A percentile compares a stretch with the other conserved stretches of the same genome.
These are phyloP conservation scores for Debaryomyces udenii DNA, from an alignment of 1,139 yeast species.

Conservation along the genomic window DNA sequence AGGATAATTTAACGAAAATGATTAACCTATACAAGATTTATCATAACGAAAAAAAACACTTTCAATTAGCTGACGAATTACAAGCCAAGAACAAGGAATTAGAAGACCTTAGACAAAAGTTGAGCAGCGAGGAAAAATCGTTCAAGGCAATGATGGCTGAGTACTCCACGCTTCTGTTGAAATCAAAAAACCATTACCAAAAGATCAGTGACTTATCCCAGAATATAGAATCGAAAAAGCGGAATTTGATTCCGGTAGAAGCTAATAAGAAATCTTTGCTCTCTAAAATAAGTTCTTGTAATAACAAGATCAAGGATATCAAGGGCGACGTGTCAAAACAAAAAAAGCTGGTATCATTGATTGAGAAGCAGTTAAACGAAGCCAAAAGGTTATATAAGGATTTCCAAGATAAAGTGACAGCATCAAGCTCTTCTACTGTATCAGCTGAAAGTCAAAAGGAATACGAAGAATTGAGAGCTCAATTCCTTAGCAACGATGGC, in stretches of 20 bases:
- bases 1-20: conserved; percentile 45
- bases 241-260: conserved; percentile 58
- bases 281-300: conserved; percentile 51
- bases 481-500: conserved; percentile 61
- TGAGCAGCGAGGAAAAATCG: conserved; percentile 27
- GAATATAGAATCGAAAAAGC: conserved; percentile 46
- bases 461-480: conserved; percentile 62
- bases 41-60: conserved; percentile 59
- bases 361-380: conserved; percentile 51
- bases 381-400: conserved; percentile 45
- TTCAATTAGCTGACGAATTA: conserved; percentile 28
- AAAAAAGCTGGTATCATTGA: conserved; percentile 39
- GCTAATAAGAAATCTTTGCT: conserved; percentile 54
- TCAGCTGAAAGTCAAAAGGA: conserved; percentile 57
- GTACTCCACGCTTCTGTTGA: conserved; percentile 51
- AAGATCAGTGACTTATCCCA: conserved; percentile 40
- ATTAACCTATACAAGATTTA: conserved; percentile 67
- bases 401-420: conserved; percentile 41
- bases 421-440: conserved; percentile 33
- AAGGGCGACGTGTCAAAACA: conserved; percentile 58
- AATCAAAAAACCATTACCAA: conserved; percentile 43
- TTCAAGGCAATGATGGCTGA: conserved; percentile 41
- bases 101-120: conserved; percentile 28
- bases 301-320: conserved; percentile 57
- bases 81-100: conserved; percentile 31